phyloP scores from a whole-genome alignment of 441 rosid species.

The Daphne laureola region DNA sequence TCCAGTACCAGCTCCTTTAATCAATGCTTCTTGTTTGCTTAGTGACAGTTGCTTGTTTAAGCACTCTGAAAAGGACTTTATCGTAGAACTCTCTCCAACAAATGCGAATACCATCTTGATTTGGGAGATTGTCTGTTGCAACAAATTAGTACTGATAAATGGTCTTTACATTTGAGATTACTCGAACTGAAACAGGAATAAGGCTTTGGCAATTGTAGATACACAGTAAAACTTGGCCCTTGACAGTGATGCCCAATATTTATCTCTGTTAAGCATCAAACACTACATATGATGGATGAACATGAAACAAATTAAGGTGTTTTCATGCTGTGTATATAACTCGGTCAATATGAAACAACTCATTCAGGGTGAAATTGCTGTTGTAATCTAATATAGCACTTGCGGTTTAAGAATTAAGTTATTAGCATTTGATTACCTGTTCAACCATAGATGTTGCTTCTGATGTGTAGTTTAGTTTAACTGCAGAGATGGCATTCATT shows the following conservation, averaged over 20 bases:
- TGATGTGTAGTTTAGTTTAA: slow-evolving; percentile 38
- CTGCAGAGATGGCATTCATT: slow-evolving; percentile 40
- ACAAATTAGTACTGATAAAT: no score
- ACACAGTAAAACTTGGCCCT: no score
- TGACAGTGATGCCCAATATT: background rate
- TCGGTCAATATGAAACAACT: no score
- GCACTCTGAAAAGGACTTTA: slow-evolving; percentile 38
- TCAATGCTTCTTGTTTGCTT: slow-evolving; percentile 48
- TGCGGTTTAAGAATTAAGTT: background rate
- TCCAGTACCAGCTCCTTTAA: slow-evolving; percentile 62
- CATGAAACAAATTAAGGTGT: no score
- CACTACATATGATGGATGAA: no score
- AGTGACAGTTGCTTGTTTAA: slow-evolving; percentile 33
- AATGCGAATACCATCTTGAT: slow-evolving; percentile 61
- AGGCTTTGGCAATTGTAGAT: no score
- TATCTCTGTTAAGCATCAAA: no score
- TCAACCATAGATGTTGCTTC: slow-evolving; percentile 52
- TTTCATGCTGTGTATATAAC: no score
- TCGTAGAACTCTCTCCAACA: slow-evolving; percentile 44
- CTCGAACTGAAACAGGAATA: no score
- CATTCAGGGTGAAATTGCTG: no score
- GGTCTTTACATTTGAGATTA: no score
- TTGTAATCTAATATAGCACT: no score
- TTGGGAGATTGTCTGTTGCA: slow-evolving; percentile 41
- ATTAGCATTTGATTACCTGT: slow-evolving; percentile 23